Evolutionary conservation across 768 basidiomycete species (phyloP).

Genomic region (Lepiota brunneoincarnata): DNA sequence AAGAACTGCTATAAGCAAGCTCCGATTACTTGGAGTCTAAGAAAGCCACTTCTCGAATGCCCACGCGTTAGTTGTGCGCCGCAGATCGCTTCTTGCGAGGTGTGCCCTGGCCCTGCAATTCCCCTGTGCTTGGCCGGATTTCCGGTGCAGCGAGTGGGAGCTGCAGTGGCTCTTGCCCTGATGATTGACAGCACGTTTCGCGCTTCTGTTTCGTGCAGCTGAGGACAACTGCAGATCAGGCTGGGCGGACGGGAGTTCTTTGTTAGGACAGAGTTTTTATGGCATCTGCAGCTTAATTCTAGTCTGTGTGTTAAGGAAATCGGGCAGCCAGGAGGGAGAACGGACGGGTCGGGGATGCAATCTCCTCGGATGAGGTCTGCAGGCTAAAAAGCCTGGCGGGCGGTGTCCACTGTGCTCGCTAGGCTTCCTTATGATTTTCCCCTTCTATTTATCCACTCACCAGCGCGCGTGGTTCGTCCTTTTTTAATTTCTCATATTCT

Average conservation of each 20-base stretch:
- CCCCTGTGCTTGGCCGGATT: neutral
- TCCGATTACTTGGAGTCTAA: conserved; percentile 5
- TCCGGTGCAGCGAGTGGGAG: conserved; percentile 1
- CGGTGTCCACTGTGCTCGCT: neutral
- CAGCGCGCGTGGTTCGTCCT: conserved; percentile 38
- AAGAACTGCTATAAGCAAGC: conserved; percentile 2
- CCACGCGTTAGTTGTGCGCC: conserved; percentile 12
- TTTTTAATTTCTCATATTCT: conserved; percentile 10
- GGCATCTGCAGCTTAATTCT: conserved; percentile 13
- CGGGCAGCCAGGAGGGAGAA: conserved; percentile 10
- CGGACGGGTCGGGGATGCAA: conserved; percentile 9
- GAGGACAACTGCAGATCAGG: conserved; percentile 9
- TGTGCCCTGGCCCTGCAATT: neutral
- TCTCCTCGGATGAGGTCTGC: conserved; percentile 10
- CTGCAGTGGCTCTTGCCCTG: neutral
- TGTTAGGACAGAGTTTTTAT: conserved; percentile 11
- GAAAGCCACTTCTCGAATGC: conserved; percentile 1
- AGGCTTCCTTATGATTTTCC: conserved; percentile 30
- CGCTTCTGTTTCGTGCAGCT: conserved; percentile 6
- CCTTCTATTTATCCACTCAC: conserved; percentile 32
- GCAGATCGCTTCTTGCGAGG: conserved; percentile 4
- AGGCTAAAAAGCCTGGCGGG: conserved; percentile 10
- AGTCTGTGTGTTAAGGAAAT: conserved; percentile 12
- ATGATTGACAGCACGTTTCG: neutral
- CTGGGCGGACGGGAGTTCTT: conserved; percentile 9